Evolutionary conservation across 2,329 filamentous ascomycete species (phyloP), one percentile per base, ranked within the genome.

Genomic region (Aspergillaceae sp.): DNA sequence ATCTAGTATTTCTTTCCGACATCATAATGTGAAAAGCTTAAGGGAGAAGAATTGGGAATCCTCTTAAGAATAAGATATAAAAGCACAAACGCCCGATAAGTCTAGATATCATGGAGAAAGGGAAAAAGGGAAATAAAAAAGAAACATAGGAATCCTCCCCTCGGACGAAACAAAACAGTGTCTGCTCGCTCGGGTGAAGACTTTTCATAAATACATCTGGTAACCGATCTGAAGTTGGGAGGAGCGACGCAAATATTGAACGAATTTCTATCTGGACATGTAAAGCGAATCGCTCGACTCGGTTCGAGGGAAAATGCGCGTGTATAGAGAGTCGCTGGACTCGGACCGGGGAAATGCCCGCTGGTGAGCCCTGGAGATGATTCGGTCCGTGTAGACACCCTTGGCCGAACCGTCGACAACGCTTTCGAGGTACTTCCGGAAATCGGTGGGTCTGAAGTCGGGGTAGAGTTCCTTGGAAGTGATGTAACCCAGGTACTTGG

Each of bases 401-500:
- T 59, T 61, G 9, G 60, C 66, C 28, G 66, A 69, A 7, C 73
- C 72, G 7, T 57, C 61, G 27, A 75, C 51, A 5, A 74, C 56
- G 1, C 68, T 65, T 42, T 65, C 54, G 6, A 72, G 56, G 47
- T 68, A 74, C 4, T 64, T 61, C 47, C 60, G 58, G 51, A 73
- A 70, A 11, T 60, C 59, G 30, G 55, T 67, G 1, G 63, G 64
- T 44, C 68, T 50, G 45, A 78, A 64, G 19, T 77, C 74, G 3
- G 76, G 77, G 53, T 79, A 80, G 27, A 80, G 61, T 11, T 79
- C 72, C 52, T 71, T 73, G 30, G 64, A 68, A 45, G 70, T 64
- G 11, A 79, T 48, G 56, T 80, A 79, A 2, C 76, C 76, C 4
- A 81, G 63, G 49, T 79, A 79, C 42, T 68, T 64, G 7, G 78